Evolutionary conservation across 169 alveolate species (phyloP), one percentile per base, ranked within the genome.

Genomic region (Neospora caninum): DNA sequence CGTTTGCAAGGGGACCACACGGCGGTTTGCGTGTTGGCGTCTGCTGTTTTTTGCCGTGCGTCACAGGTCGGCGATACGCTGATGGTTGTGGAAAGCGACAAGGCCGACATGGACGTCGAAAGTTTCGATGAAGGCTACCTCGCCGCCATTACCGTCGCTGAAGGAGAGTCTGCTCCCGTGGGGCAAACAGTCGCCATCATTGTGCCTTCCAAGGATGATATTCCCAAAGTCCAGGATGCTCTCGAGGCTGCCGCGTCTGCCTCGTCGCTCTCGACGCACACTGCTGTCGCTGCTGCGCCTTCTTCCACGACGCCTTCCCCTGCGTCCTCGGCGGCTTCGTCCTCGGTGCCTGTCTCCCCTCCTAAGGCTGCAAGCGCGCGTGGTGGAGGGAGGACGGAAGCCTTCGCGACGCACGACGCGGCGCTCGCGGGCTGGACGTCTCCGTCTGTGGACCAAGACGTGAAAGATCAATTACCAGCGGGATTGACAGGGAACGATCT

Each of bases 81-180:
- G 64, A 80, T 88, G 91, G 84, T 93, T 29, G 93, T 94, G 45
- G 94, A 96, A 87, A 93, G 96, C 53, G 97, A 96, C 93, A 94
- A 94, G 53, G 96, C 97, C 41, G 97, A 95, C 80, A 95, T 96
- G 97, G 97, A 96, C n/a, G 96, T 95, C 29, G 96, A 95, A 45
- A 91, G 95, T 36, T 94, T 95, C 67, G 97, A 96, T 53, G 97
- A 96, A 87, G 97, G 97, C 25, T 91, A 91, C 43, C 67, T 91
- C 4, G 94, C 94, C 20, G 42, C 43, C 27, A 93, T 41, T 18
- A 29, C 41, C 20, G 88, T 64, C 18, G 73, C n/a, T 16, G 92
- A 83, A 43, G 93, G 93, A 34, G 43, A 38, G 42, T 29, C 88
- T 16, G 95, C 93, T 10, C 49, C 82, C 13, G 95, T 86, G 34